Conservation (phyloP, 2,329 filamentous ascomycete species). For the Nemania abortiva region DNA sequence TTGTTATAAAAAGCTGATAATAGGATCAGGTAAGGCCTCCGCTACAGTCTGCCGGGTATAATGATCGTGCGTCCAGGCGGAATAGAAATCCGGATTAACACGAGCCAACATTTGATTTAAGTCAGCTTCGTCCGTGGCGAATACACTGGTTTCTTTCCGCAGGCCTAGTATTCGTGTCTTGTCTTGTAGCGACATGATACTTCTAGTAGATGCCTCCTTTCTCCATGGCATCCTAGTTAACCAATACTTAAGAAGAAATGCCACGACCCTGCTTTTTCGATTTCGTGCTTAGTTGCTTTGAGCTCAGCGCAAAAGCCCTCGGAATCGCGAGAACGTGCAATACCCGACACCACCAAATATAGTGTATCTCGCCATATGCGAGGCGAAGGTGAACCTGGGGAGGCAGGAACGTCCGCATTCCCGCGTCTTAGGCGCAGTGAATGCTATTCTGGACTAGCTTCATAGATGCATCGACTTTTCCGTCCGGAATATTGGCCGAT, state of each 20-base stretch:
- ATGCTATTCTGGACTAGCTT: constrained; percentile 48
- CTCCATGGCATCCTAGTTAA: constrained; percentile 60
- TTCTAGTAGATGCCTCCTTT: constrained; percentile 52
- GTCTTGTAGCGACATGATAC: neutral
- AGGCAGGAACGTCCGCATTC: neutral
- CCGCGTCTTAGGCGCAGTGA: neutral
- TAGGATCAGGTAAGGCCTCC: neutral
- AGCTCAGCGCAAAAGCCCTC: too few relatives aligned
- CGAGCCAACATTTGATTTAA: neutral
- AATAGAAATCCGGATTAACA: neutral
- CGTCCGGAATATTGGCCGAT: constrained; percentile 46
- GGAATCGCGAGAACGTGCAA: constrained; percentile 42
- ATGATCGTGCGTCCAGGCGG: constrained; percentile 57
- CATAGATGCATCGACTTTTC: constrained; percentile 55
- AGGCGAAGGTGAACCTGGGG: neutral
- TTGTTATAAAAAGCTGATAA: too few relatives aligned
- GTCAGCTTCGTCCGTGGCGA: constrained; percentile 50
- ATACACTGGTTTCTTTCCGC: constrained; percentile 59
- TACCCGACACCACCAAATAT: constrained; percentile 49
- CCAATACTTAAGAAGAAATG: too few relatives aligned
- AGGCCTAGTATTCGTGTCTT: constrained; percentile 48
- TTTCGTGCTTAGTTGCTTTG: too few relatives aligned
- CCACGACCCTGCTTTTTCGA: too few relatives aligned
- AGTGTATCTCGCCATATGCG: neutral
- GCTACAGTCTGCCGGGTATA: constrained; percentile 51